Evolutionary conservation across 1,284 basidiomycete species (phyloP).

Genomic region (Moniliophthora roreri): DNA sequence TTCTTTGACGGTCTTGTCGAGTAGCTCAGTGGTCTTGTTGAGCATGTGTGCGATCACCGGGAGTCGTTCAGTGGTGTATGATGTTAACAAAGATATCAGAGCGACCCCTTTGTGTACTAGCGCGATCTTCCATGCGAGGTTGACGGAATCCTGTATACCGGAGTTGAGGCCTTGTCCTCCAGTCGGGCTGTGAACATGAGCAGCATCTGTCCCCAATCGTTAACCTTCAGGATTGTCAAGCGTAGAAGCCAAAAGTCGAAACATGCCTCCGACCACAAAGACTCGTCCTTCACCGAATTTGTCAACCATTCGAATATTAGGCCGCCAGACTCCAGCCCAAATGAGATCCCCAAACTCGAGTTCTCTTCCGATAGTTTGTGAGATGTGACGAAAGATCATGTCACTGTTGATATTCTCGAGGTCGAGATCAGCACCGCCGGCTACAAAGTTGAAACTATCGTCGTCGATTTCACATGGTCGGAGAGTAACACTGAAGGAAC

Average conservation of each 20-base stretch:
- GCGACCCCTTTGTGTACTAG: conserved; percentile 26
- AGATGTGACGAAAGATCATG: conserved; percentile 29
- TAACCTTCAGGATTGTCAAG: too few species aligned
- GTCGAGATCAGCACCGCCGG: conserved; percentile 29
- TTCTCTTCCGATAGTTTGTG: conserved; percentile 30
- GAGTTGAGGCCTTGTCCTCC: conserved; percentile 27
- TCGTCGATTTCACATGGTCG: conserved; percentile 28
- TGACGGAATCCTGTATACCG: conserved; percentile 24
- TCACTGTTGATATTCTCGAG: conserved; percentile 27
- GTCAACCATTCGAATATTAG: conserved; percentile 19
- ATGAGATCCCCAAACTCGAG: conserved; percentile 32
- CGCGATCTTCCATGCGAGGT: conserved; percentile 27
- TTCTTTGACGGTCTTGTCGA: conserved; percentile 11
- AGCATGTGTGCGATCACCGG: conserved; percentile 31
- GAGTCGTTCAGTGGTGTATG: conserved; percentile 26
- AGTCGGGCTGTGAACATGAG: conserved; percentile 25
- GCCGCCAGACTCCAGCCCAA: conserved; percentile 24
- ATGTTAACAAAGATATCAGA: conserved; percentile 19
- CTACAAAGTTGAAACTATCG: conserved; percentile 34
- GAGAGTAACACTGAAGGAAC: conserved; percentile 28
- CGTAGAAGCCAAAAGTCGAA: conserved; percentile 13
- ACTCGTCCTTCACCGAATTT: conserved; percentile 20
- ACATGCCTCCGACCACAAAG: conserved; percentile 32
- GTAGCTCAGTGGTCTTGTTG: conserved; percentile 17
- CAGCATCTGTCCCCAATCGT: conserved; percentile 15